These are phyloP conservation scores for Rhodotorula sp. DNA, from an alignment of 1,284 basidiomycete genomes.

Conservation along the genomic window DNA sequence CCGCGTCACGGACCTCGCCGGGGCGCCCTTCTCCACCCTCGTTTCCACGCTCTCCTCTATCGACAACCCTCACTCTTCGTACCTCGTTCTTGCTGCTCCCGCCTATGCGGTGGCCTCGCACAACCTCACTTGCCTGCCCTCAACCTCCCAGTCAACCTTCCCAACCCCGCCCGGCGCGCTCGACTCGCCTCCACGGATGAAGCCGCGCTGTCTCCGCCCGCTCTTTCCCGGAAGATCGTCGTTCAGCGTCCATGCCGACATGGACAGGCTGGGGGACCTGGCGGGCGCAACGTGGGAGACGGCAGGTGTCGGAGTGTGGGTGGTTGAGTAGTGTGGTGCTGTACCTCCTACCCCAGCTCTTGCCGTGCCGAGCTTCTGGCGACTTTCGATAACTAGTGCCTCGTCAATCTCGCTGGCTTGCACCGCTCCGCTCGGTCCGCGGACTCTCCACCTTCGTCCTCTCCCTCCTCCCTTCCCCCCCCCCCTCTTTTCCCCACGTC, in stretches of 20 bases:
- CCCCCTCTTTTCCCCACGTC: no score
- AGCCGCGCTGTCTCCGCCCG: background rate
- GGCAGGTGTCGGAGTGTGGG: slow-evolving; percentile 12
- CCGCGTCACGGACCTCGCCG: slow-evolving; percentile 10
- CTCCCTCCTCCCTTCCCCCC: no score
- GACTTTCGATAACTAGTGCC: no score
- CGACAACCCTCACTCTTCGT: background rate
- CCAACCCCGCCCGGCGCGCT: background rate
- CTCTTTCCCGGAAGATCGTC: background rate
- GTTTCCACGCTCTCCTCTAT: background rate
- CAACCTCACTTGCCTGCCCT: background rate
- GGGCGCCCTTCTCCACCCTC: slow-evolving; percentile 5
- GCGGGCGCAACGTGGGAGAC: background rate
- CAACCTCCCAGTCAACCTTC: no score
- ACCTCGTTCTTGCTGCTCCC: slow-evolving; percentile 19
- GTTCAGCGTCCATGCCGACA: slow-evolving; percentile 34
- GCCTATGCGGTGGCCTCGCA: slow-evolving; percentile 12
- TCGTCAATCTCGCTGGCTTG: background rate
- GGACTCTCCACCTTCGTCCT: no score
- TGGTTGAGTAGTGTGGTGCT: background rate
- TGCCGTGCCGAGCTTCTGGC: background rate
- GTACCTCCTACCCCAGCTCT: background rate
- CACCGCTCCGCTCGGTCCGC: background rate
- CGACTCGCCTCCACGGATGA: background rate
- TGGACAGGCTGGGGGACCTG: slow-evolving; percentile 27